A percentile compares a stretch with the other conserved stretches of the same genome.
Conservation (phyloP, 2,329 filamentous ascomycete species). For the Dryadomyces sulphureus region DNA sequence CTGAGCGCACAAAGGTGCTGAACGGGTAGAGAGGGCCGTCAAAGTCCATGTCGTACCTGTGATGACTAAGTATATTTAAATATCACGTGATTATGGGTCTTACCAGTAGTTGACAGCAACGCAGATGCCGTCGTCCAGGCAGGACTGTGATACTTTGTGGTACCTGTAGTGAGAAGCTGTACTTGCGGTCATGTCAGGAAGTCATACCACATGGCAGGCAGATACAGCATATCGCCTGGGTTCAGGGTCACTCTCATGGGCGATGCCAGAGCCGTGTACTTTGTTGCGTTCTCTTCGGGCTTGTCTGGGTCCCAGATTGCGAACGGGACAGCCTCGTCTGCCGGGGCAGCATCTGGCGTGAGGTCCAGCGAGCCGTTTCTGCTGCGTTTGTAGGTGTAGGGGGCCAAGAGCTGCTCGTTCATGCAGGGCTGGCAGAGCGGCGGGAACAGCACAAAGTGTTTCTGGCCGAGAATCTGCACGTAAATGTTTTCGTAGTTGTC, state of each 20-base stretch:
- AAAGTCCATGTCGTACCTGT: constrained; percentile 70
- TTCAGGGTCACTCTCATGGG: constrained; percentile 54
- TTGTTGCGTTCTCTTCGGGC: constrained; percentile 32
- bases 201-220: constrained; percentile 62
- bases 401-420: constrained; percentile 41
- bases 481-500: constrained; percentile 83
- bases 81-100: constrained; percentile 9
- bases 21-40: constrained; percentile 51
- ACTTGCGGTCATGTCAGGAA: background rate
- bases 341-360: constrained; percentile 7
- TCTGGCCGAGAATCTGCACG: constrained; percentile 57
- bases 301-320: constrained; percentile 61
- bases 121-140: constrained; percentile 53
- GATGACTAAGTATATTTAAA: background rate
- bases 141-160: constrained; percentile 66
- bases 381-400: constrained; percentile 42
- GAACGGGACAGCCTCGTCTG: constrained; percentile 38
- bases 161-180: constrained; percentile 30
- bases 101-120: constrained; percentile 74
- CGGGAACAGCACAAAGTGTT: constrained; percentile 64
- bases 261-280: constrained; percentile 42
- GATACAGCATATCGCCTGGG: constrained; percentile 67
- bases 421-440: constrained; percentile 55
- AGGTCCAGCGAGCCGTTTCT: constrained; percentile 16
- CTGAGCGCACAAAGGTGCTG: constrained; percentile 36